phyloP scores from a whole-genome alignment of 371 early-diverging fungal genomes.

The Lichtheimia corymbifera region DNA sequence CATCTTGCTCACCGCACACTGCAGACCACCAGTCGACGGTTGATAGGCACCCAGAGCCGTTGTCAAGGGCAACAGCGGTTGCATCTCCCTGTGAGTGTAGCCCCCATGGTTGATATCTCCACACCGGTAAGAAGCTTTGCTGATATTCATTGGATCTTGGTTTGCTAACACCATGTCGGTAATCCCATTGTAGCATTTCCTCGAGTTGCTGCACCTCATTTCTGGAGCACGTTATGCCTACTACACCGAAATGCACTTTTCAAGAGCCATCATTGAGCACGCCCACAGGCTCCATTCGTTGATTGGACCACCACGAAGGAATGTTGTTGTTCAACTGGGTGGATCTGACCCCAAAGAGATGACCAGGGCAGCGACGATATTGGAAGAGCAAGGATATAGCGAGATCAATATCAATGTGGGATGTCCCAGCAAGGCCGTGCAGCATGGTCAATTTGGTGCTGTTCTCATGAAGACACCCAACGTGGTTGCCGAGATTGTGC shows the following conservation, averaged over 20 bases:
- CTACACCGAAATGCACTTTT: conserved; percentile 82
- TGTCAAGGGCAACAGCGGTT: conserved; percentile 23
- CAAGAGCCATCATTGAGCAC: conserved; percentile 64
- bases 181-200: conserved; percentile 47
- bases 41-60: background rate
- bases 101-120: conserved; percentile 83
- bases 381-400: conserved; percentile 52
- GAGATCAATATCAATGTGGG: conserved; percentile 79
- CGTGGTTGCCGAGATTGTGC: conserved; percentile 58
- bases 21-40: background rate
- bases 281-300: conserved; percentile 40
- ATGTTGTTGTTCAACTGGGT: conserved; percentile 65
- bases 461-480: conserved; percentile 74
- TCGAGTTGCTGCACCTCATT: conserved; percentile 69
- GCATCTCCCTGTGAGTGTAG: conserved; percentile 61
- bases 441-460: conserved; percentile 72
- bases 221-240: conserved; percentile 60
- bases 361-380: conserved; percentile 51
- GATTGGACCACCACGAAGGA: conserved; percentile 53
- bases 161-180: background rate
- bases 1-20: background rate
- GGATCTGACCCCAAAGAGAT: conserved; percentile 56
- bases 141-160: background rate
- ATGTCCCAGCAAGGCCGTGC: conserved; percentile 75
- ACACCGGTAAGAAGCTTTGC: conserved; percentile 53